phyloP scores from a whole-genome alignment of 768 basidiomycete genomes.

The Phylloporus rhodoxanthus region DNA sequence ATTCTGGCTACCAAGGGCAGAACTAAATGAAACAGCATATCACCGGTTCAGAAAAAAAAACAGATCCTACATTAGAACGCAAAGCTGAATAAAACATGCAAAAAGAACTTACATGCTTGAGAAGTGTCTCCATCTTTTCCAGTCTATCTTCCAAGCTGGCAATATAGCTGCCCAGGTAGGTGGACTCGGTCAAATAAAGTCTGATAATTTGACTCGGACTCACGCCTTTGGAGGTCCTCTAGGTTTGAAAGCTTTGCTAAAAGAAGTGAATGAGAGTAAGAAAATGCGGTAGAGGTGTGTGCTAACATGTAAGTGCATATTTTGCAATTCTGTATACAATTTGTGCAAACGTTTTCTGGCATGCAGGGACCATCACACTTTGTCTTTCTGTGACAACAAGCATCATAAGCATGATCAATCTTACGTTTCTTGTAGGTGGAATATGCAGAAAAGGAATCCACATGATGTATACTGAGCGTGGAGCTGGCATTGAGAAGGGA shows the following conservation, averaged over 20 bases:
- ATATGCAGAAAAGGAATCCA: constrained; percentile 4
- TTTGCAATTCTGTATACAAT: constrained; percentile 47
- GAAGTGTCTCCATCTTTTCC: constrained; percentile 49
- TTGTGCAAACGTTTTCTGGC: constrained; percentile 49
- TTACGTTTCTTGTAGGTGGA: constrained; percentile 37
- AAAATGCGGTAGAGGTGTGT: background rate
- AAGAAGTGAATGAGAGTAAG: constrained; percentile 1
- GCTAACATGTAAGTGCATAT: constrained; percentile 58
- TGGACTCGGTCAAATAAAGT: background rate
- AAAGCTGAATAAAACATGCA: background rate
- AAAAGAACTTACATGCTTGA: constrained; percentile 41
- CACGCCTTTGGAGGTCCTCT: constrained; percentile 66
- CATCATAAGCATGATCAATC: constrained; percentile 54
- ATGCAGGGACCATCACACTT: constrained; percentile 56
- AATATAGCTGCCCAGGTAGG: constrained; percentile 40
- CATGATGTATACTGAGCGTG: constrained; percentile 8
- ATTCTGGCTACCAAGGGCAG: background rate
- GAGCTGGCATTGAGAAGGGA: constrained; percentile 1
- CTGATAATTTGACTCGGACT: constrained; percentile 21
- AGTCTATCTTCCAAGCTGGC: constrained; percentile 54
- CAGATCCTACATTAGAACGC: background rate
- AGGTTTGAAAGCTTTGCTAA: constrained; percentile 58
- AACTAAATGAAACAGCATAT: background rate
- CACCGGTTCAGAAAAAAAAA: no score
- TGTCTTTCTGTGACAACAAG: constrained; percentile 52